Evolutionary conservation across 164 flowering plant genomes (phyloP).

Genomic region (Tetrastigma voinierianum): DNA sequence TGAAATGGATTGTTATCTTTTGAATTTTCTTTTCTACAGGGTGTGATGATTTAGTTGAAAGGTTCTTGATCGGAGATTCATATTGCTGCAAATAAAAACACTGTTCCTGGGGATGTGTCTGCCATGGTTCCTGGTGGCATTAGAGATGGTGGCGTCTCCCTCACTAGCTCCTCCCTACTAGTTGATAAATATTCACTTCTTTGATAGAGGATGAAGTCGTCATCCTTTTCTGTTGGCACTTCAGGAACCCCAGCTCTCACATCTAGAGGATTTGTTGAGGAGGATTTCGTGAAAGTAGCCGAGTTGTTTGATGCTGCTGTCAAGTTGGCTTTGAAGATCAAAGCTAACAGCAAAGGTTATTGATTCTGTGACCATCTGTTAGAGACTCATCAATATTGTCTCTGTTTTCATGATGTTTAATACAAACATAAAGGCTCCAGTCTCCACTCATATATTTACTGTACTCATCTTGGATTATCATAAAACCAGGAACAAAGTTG

Average conservation of each 20-base stretch:
- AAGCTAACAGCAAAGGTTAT: conserved; percentile 68
- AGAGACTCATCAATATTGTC: neutral
- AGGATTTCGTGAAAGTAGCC: conserved; percentile 93
- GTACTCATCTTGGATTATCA: neutral
- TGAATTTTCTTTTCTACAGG: conserved; percentile 43
- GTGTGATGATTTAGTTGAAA: conserved; percentile 98
- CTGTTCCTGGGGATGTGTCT: conserved; percentile 75
- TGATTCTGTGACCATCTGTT: too few species aligned
- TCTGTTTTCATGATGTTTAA: too few species aligned
- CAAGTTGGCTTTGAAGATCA: conserved; percentile 76
- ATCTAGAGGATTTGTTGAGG: conserved; percentile 92
- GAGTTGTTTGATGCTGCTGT: conserved; percentile 89
- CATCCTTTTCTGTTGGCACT: conserved; percentile 11
- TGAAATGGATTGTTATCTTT: neutral
- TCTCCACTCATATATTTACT: neutral
- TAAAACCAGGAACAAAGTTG: conserved; percentile 71
- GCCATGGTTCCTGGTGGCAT: conserved; percentile 99
- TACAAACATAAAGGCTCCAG: too few species aligned
- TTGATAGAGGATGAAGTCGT: conserved; percentile 2
- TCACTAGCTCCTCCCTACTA: neutral
- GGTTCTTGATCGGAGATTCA: conserved; percentile 91
- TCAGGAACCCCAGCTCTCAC: conserved; percentile 99
- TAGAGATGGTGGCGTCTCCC: conserved; percentile 68
- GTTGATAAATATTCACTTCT: neutral
- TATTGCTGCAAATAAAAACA: conserved; percentile 98